phyloP scores from a whole-genome alignment of 768 basidiomycete species.

The Leccinum boreale region DNA sequence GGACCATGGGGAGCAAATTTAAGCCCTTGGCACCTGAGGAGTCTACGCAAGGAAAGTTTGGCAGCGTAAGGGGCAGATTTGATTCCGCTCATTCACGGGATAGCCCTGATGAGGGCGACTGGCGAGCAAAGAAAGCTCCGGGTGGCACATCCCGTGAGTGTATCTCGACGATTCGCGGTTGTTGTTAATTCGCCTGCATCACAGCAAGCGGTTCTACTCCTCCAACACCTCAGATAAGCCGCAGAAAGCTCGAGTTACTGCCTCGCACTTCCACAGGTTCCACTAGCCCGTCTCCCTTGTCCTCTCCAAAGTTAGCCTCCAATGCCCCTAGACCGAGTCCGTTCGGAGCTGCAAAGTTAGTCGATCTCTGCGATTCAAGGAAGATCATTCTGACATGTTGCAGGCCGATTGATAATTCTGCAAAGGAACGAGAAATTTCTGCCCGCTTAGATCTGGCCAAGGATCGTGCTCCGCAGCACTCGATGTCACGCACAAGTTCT shows the following conservation, averaged over 20 bases:
- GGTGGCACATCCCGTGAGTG: conserved; percentile 63
- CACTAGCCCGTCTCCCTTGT: conserved; percentile 67
- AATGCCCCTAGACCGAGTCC: conserved; percentile 61
- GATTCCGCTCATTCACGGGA: conserved; percentile 57
- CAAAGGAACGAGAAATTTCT: conserved; percentile 70
- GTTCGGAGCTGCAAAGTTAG: conserved; percentile 83
- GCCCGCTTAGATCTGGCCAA: conserved; percentile 52
- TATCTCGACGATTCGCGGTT: conserved; percentile 4
- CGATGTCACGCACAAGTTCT: conserved; percentile 51
- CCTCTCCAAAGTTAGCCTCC: conserved; percentile 70
- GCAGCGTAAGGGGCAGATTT: conserved; percentile 45
- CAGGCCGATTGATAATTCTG: conserved; percentile 82
- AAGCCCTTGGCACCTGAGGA: conserved; percentile 47
- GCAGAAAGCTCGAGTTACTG: conserved; percentile 81
- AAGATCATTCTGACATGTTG: conserved; percentile 8
- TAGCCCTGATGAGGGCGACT: conserved; percentile 60
- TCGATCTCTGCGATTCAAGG: conserved; percentile 4
- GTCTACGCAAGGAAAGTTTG: conserved; percentile 40
- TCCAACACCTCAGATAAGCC: conserved; percentile 74
- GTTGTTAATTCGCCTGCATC: conserved; percentile 6
- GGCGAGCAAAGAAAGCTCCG: conserved; percentile 55
- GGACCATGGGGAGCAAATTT: conserved; percentile 75
- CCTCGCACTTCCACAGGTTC: conserved; percentile 73
- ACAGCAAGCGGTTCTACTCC: conserved; percentile 71
- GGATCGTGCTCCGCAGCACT: conserved; percentile 33